These are phyloP conservation scores for Melastoma candidum DNA, from an alignment of 441 rosid species.

Conservation along the genomic window DNA sequence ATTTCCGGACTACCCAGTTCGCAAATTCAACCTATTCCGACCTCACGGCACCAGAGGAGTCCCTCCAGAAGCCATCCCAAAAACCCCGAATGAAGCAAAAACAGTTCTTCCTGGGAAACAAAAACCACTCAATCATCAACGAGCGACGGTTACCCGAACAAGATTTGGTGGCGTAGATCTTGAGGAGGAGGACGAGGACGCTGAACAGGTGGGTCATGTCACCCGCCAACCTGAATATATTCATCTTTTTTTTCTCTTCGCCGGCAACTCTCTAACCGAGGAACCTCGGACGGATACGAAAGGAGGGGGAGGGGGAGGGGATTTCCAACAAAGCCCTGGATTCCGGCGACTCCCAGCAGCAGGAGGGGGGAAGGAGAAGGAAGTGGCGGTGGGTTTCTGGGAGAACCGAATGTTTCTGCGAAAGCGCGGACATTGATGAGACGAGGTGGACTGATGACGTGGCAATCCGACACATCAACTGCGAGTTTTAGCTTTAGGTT, in stretches of 20 bases:
- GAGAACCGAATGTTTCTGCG: background rate
- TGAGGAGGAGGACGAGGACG: constrained; percentile 80
- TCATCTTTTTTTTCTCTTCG: constrained; percentile 29
- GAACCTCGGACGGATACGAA: constrained; percentile 11
- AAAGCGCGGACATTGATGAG: background rate
- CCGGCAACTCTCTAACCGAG: background rate
- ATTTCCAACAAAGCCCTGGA: background rate
- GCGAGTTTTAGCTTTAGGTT: too few species aligned
- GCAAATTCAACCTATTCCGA: too few species aligned
- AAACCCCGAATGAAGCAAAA: too few species aligned
- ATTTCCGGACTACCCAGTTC: too few species aligned
- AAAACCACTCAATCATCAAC: background rate
- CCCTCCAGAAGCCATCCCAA: too few species aligned
- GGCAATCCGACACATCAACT: constrained; percentile 23
- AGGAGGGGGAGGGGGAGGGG: constrained; percentile 9
- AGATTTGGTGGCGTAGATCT: constrained; percentile 90
- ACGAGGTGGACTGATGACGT: constrained; percentile 28
- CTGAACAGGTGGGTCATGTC: constrained; percentile 92
- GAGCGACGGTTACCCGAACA: constrained; percentile 51
- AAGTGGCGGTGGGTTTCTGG: background rate
- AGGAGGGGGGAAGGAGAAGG: constrained; percentile 3
- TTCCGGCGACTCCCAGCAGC: background rate
- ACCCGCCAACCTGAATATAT: constrained; percentile 85
- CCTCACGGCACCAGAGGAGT: too few species aligned
- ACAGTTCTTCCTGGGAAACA: too few species aligned